Base-by-base conservation (phyloP, 352 stramenopile genomes). In the Phytophthora fragariae region DNA sequence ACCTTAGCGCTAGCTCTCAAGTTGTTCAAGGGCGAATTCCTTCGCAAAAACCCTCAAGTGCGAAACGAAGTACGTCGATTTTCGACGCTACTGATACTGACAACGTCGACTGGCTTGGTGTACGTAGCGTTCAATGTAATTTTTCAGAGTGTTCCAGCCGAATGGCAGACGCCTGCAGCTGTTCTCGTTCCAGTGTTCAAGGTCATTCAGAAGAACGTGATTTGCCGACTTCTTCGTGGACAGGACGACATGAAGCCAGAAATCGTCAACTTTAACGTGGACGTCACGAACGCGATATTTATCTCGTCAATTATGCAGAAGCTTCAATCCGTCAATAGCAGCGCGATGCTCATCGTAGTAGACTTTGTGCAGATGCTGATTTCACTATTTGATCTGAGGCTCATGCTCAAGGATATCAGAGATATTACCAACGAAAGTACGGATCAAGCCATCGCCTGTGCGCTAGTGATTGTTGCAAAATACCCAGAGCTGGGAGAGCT, bases 201-300 rank as follows among this genome's bases (percentile, higher is more conserved):
- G 24, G 39, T 72, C 9, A 67, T 47, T 1, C 47, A 64, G 21
- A 72, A 59, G 50, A 75, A 75, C n/a, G 15, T 68, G 10, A 15
- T 72, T 29, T 68, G 56, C 17, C 62, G 39, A 41, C 50, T 54
- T 58, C 57, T 75, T 3, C n/a, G 47, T 15, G 68, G 63, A 3
- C 70, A 68, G 49, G 52, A 77, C 9, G 73, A 85, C 55, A 8
- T 70, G 24, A 83, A 81, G 41, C 73, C 80, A 0, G 69, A 88
- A 53, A 52, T 78, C 7, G 68, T 88, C 14, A 70, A 83, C 2
- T 84, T 90, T 59, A 83, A 79, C 35, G 72, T 84, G 57, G 78
- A 90, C 44, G 62, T 90, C 27, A 86, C 81, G 49, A 78, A 85
- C 47, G 55, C 82, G 14, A 59, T 90, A 0, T 90, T 75, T 15